A percentile compares a stretch with the other conserved stretches of the same genome.
phyloP scores from a whole-genome alignment of 2,329 filamentous ascomycete species.

The Tolypocladium ovalisporum region DNA sequence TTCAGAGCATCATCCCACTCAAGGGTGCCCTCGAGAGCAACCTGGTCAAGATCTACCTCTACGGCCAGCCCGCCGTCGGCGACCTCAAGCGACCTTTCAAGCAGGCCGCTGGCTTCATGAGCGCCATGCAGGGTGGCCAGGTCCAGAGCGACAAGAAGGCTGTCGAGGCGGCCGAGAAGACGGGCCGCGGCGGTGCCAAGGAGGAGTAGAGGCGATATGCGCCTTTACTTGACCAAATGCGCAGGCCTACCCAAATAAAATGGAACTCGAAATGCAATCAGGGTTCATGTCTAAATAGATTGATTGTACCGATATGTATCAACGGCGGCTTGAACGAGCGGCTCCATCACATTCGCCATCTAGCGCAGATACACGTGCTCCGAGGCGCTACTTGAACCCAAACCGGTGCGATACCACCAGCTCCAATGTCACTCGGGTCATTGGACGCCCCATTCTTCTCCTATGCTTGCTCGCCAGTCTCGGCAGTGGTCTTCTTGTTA shows the following conservation, averaged over 20 bases:
- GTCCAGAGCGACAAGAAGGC: constrained; percentile 89
- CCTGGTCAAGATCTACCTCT: constrained; percentile 89
- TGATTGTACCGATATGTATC: neutral
- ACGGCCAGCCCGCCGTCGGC: constrained; percentile 74
- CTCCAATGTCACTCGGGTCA: neutral
- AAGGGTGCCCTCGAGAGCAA: constrained; percentile 95
- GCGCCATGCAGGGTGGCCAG: constrained; percentile 58
- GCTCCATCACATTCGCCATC: too few species aligned
- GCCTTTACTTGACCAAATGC: neutral
- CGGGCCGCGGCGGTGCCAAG: constrained; percentile 60
- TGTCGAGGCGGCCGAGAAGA: constrained; percentile 68
- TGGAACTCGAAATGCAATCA: neutral
- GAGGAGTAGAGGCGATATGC: constrained; percentile 45
- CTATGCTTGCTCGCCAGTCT: neutral
- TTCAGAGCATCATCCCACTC: constrained; percentile 96
- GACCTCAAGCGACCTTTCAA: constrained; percentile 97
- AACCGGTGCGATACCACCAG: neutral
- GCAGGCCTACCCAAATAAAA: too few species aligned
- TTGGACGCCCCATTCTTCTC: neutral
- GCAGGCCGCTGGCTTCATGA: constrained; percentile 71
- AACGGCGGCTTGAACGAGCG: neutral
- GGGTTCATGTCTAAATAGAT: neutral
- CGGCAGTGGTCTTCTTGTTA: neutral
- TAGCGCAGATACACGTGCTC: neutral
- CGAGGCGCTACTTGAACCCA: too few species aligned